A percentile compares a stretch with the other conserved stretches of the same genome.
Evolutionary conservation across 345 rosid genomes (phyloP).

Genomic region (Brassica nigra): DNA sequence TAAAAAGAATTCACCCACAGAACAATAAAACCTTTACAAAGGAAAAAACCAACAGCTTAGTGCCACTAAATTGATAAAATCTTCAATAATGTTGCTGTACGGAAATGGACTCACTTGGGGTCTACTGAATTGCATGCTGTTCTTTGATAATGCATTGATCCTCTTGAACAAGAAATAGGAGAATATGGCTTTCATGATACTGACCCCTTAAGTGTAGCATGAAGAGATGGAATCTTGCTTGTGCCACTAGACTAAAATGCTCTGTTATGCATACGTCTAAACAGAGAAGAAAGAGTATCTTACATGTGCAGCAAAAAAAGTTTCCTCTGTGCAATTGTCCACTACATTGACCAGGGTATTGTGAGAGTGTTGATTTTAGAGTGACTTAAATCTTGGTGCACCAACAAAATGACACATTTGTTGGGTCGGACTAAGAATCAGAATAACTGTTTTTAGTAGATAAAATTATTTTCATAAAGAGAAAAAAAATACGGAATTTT

Average conservation of each 20-base stretch:
- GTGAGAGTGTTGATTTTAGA: not conserved
- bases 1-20: constrained; percentile 35
- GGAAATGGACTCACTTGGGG: constrained; percentile 42
- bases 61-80: constrained; percentile 35
- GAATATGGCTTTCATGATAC: not conserved
- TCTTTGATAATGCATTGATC: constrained; percentile 33
- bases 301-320: not conserved
- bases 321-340: constrained; percentile 19
- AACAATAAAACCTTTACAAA: constrained; percentile 17
- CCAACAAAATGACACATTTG: too few species aligned
- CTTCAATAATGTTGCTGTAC: constrained; percentile 46
- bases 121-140: constrained; percentile 35
- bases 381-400: too few species aligned
- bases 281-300: constrained; percentile 6
- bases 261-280: constrained; percentile 1
- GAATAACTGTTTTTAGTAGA: too few species aligned
- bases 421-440: too few species aligned
- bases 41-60: constrained; percentile 25
- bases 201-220: constrained; percentile 10
- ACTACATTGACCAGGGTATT: constrained; percentile 27
- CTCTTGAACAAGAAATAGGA: constrained; percentile 36
- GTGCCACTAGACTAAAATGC: constrained; percentile 16
- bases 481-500: too few species aligned
- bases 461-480: too few species aligned
- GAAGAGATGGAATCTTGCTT: not conserved